Base-by-base conservation (phyloP, 768 basidiomycete species). In the Boletus pseudo-olivaceus region DNA sequence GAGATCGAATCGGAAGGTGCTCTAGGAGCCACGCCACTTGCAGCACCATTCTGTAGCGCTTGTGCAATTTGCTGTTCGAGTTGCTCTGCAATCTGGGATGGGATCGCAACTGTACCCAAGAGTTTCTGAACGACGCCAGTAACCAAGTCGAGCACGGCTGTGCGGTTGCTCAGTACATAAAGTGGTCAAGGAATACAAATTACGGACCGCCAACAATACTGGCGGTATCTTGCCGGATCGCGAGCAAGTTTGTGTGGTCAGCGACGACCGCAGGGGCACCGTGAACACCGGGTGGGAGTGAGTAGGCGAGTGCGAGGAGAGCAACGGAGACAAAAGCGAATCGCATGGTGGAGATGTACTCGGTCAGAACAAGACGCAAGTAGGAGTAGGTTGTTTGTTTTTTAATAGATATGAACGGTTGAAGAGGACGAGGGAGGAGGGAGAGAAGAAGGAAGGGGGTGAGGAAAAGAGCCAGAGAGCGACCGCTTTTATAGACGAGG, bases 321-420 rank as follows among this genome's bases (percentile, higher is more conserved):
- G 53, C 55, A 20, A 63, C 34, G 7, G 67, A 54, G 40, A 60
- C 37, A 53, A 51, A 29, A 19, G 61, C 26, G 52, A 57, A 62
- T 56, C 56, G 67, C 67, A 68, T 71, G 51, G 19, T 64, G 54
- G 48, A 58, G 35, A 64, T 68, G 62, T 58, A 58, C 60, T 57
- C 50, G 58, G 54, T 58, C 54, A 51, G 56, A 49, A 43, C 61
- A 50, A 49, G 62, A 62, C 54, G 40, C 58, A 57, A 60, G 57
- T 43, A 34, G 14, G 53, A 55, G 57, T 47, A 63, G 61, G 50
- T 0, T 56, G 63, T n/a, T 55, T 56, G 49, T 19, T 45, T 57
- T 64, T 67, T 57, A 37, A 40, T 49, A 26, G 17, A 41, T 51
- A 51, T 38, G 35, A 39, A 49, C 57, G 63, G 54, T 32, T 29